phyloP scores from a whole-genome alignment of 257 asterid genomes.

The Apocynum venetum region DNA sequence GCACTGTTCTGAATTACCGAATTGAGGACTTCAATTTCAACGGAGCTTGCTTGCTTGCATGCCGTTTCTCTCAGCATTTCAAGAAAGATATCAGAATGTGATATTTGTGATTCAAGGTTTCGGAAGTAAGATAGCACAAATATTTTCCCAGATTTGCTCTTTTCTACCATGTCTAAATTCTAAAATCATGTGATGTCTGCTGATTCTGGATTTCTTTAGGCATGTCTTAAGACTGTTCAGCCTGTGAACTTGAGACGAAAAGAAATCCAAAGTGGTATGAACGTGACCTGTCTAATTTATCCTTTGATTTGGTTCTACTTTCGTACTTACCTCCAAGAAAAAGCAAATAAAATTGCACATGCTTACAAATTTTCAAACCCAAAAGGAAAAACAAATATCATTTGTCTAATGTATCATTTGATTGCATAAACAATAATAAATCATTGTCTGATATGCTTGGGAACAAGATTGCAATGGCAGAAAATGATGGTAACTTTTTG shows the following conservation, averaged over 20 bases:
- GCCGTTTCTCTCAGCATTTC: not conserved
- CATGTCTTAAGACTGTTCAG: not conserved
- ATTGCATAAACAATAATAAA: not conserved
- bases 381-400: not conserved
- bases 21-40: too few species aligned
- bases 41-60: too few species aligned
- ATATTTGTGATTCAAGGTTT: not conserved
- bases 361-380: not conserved
- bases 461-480: not conserved
- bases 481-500: not conserved
- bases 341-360: not conserved
- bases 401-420: not conserved
- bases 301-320: not conserved
- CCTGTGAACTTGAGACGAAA: conserved; percentile 1
- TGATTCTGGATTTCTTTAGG: conserved; percentile 1
- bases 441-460: not conserved
- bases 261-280: not conserved
- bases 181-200: conserved; percentile 2
- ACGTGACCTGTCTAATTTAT: not conserved
- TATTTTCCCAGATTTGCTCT: not conserved
- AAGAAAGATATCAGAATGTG: not conserved
- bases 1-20: not conserved
- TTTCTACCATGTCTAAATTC: not conserved
- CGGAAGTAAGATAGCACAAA: not conserved
- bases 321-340: not conserved